Percentiles rank a stretch among this genome's conserved stretches.
These are phyloP conservation scores for Fonsecaea pedrosoi DNA, from an alignment of 2,329 filamentous ascomycete genomes.

Conservation along the genomic window DNA sequence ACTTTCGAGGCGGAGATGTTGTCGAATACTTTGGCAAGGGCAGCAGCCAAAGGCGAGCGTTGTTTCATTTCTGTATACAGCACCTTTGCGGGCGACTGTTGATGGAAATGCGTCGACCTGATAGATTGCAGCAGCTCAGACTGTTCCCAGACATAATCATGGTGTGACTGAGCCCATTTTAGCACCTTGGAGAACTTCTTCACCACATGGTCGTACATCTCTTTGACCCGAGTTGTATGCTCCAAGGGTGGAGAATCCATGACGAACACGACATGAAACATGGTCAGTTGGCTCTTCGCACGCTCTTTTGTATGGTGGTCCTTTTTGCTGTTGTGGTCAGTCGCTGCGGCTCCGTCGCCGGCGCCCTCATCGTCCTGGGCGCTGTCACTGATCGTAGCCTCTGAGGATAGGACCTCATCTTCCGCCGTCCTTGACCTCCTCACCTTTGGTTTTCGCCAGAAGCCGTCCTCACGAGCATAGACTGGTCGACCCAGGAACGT, in stretches of 20 bases:
- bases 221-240: constrained; percentile 72
- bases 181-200: constrained; percentile 92
- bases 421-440: constrained; percentile 44
- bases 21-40: constrained; percentile 80
- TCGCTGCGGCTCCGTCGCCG: constrained; percentile 14
- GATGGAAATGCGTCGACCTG: constrained; percentile 57
- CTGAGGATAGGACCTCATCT: constrained; percentile 43
- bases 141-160: constrained; percentile 90
- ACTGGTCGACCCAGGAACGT: constrained; percentile 84
- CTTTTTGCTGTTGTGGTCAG: constrained; percentile 13
- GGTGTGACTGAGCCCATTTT: constrained; percentile 89
- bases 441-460: constrained; percentile 66
- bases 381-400: constrained; percentile 29
- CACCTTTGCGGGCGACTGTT: constrained; percentile 26
- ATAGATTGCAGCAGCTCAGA: constrained; percentile 80
- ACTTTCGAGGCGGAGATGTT: constrained; percentile 85
- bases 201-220: constrained; percentile 87
- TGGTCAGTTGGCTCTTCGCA: constrained; percentile 74
- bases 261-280: constrained; percentile 98
- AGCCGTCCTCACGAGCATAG: constrained; percentile 78
- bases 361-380: constrained; percentile 26
- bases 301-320: constrained; percentile 1
- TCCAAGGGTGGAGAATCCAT: constrained; percentile 80
- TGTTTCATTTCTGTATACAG: constrained; percentile 56
- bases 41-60: constrained; percentile 78